Evolutionary conservation across 2,329 filamentous ascomycete genomes (phyloP), one percentile per base, ranked within the genome.

Genomic region (Monosporascus sp.): DNA sequence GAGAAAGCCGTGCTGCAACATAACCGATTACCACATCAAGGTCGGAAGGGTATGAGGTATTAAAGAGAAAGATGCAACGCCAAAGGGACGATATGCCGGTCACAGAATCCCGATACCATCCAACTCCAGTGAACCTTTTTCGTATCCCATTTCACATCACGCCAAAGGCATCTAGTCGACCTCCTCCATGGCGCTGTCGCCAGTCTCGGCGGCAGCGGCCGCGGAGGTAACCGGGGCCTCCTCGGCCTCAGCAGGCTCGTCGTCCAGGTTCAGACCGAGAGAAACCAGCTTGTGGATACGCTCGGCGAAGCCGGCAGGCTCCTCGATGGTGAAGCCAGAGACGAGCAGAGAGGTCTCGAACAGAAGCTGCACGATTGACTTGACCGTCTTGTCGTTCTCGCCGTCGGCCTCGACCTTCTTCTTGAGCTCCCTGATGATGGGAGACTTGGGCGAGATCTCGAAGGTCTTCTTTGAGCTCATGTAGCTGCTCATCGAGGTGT

Each of bases 391-490:
- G 83, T 97, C 94, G 74, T 92, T 93, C 88, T 97, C 93, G 60
- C 94, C 94, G 69, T 99, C 94, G 55, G 87, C 73, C 84, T 97
- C 94, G 58, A 97, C 90, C 90, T 99, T 99, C 81, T 88, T 91
- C 90, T 95, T 97, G 70, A 99, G 88, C 84, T 97, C 94, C 86
- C 96, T 89, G 82, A 99, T 86, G 77, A 99, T 99, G 62, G 90
- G 73, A 68, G 90, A 96, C 84, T 94, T 93, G 75, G 94, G 94
- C n/a, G 94, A 97, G 78, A 99, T 97, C 83, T 99, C 94, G 66
- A 99, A 97, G 35, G 94, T 99, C 90, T 99, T 99, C 92, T 99
- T 99, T 74, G 93, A 97, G 63, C 90, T 95, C 94, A 99, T 99
- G 89, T 99, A 99, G 68, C 90, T 96, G 78, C 85, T 90, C 94